These are phyloP conservation scores for Mycena rebaudengoi DNA, from an alignment of 768 basidiomycete species.

Conservation along the genomic window DNA sequence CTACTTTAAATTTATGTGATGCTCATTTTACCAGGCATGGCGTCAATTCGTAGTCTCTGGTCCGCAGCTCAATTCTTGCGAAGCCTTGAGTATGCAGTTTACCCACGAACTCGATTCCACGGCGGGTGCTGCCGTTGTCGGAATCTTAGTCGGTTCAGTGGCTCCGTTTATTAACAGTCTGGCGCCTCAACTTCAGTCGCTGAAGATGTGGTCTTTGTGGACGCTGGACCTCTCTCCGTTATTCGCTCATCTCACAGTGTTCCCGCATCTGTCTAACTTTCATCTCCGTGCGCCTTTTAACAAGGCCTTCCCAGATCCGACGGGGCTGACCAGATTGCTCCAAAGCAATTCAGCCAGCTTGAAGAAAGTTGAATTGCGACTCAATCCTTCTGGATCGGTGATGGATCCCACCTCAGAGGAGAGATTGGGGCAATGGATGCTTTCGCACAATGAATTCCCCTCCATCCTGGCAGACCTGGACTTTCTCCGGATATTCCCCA, in stretches of 20 bases:
- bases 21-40: slow-evolving; percentile 27
- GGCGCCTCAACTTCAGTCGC: slow-evolving; percentile 39
- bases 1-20: background rate
- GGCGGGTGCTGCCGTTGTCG: slow-evolving; percentile 26
- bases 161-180: slow-evolving; percentile 52
- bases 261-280: slow-evolving; percentile 44
- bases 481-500: slow-evolving; percentile 53
- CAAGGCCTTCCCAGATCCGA: slow-evolving; percentile 45
- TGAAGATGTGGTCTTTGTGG: slow-evolving; percentile 52
- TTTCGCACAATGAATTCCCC: slow-evolving; percentile 30
- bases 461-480: slow-evolving; percentile 39
- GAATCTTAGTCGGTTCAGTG: slow-evolving; percentile 40
- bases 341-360: slow-evolving; percentile 40
- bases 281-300: slow-evolving; percentile 51
- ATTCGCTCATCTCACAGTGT: slow-evolving; percentile 41
- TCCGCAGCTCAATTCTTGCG: slow-evolving; percentile 41
- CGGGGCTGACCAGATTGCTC: slow-evolving; percentile 45
- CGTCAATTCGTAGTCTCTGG: slow-evolving; percentile 41
- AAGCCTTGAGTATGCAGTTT: slow-evolving; percentile 50
- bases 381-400: slow-evolving; percentile 46
- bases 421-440: slow-evolving; percentile 46
- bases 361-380: slow-evolving; percentile 44
- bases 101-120: slow-evolving; percentile 39
- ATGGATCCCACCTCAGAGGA: slow-evolving; percentile 40
- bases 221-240: slow-evolving; percentile 50